These are phyloP conservation scores for Coniochaeta sp. DNA, from an alignment of 2,329 filamentous ascomycete species.

Conservation along the genomic window DNA sequence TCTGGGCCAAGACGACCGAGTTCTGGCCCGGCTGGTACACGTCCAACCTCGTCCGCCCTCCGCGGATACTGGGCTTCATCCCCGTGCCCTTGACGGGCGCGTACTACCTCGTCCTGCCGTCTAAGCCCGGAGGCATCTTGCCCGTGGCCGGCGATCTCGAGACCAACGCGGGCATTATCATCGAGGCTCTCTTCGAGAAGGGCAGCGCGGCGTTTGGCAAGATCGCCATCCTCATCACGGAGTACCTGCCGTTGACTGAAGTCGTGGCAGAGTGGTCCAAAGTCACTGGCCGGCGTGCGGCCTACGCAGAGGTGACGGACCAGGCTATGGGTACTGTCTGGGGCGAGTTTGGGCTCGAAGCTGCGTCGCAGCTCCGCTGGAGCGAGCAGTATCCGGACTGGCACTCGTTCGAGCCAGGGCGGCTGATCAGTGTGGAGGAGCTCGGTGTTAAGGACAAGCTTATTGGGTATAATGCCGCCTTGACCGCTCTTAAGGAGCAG, in stretches of 20 bases:
- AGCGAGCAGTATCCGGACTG: constrained; percentile 9
- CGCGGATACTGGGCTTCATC: not conserved
- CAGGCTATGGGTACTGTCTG: constrained; percentile 1
- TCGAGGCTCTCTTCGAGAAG: constrained; percentile 5
- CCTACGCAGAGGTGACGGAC: constrained; percentile 3
- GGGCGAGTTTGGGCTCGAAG: constrained; percentile 7
- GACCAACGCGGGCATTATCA: constrained; percentile 3
- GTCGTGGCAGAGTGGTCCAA: not conserved
- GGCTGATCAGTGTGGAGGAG: not conserved
- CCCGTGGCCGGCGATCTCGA: constrained; percentile 7
- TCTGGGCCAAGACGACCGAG: constrained; percentile 13
- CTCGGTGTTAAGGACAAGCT: not conserved
- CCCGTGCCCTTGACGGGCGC: not conserved
- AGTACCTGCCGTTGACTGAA: constrained; percentile 1
- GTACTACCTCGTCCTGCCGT: constrained; percentile 5
- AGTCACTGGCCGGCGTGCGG: constrained; percentile 4
- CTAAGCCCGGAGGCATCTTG: constrained; percentile 4
- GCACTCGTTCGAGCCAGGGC: constrained; percentile 1
- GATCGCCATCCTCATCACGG: constrained; percentile 7
- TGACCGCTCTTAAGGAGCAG: not conserved
- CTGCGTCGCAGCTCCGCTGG: constrained; percentile 7
- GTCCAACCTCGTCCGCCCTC: constrained; percentile 6
- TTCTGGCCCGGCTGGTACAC: constrained; percentile 13
- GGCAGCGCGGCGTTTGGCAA: constrained; percentile 4
- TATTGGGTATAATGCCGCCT: not conserved